Conservation (phyloP, 2,329 filamentous ascomycete species). For the Apiospora marii region DNA sequence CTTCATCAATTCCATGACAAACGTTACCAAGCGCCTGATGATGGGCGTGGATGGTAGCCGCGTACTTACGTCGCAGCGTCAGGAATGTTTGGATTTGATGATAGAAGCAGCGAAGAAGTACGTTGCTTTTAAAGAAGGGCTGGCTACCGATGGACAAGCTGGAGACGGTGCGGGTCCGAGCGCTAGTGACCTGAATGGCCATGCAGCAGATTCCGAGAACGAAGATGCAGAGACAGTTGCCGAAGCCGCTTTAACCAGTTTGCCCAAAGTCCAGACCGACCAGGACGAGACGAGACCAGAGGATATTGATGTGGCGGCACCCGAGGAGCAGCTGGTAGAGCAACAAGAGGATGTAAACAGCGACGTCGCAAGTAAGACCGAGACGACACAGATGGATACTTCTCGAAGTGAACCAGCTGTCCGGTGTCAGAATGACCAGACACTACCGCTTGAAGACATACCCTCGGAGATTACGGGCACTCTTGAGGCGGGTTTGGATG, state of each 20-base stretch:
- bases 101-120: slow-evolving; percentile 60
- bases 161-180: background rate
- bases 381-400: slow-evolving; percentile 28
- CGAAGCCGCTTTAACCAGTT: slow-evolving; percentile 20
- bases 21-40: slow-evolving; percentile 53
- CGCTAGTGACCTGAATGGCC: background rate
- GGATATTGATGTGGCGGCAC: slow-evolving; percentile 59
- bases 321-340: slow-evolving; percentile 47
- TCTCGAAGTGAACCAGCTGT: slow-evolving; percentile 7
- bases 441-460: background rate
- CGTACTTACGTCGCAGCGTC: slow-evolving; percentile 43
- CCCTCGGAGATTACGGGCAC: too few relatives aligned
- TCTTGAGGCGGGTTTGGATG: background rate
- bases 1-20: slow-evolving; percentile 50
- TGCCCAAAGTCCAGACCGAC: slow-evolving; percentile 29
- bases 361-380: slow-evolving; percentile 27
- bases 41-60: slow-evolving; percentile 47
- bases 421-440: background rate
- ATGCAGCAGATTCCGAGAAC: slow-evolving; percentile 10
- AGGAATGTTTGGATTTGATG: slow-evolving; percentile 59
- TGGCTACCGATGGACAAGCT: background rate
- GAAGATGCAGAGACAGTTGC: slow-evolving; percentile 22
- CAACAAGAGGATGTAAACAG: slow-evolving; percentile 33
- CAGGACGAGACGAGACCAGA: slow-evolving; percentile 47
- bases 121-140: slow-evolving; percentile 41